These are phyloP conservation scores for Auricularia sp. DNA, from an alignment of 768 basidiomycete genomes.

Conservation along the genomic window DNA sequence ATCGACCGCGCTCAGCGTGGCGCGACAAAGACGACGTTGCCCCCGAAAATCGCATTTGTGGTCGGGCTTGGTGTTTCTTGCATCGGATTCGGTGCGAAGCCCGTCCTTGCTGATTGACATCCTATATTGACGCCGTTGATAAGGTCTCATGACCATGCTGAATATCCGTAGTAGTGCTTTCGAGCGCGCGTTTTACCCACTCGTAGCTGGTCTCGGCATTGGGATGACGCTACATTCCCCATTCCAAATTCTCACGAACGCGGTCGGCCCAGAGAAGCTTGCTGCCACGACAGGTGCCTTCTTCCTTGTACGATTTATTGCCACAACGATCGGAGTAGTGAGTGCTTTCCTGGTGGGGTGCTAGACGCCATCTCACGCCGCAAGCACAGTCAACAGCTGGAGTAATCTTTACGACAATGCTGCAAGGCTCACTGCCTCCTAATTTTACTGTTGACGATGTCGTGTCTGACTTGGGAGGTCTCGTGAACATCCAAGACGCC, in stretches of 20 bases:
- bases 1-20: slow-evolving; percentile 56
- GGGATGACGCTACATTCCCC: slow-evolving; percentile 83
- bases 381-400: neutral
- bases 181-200: slow-evolving; percentile 46
- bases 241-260: slow-evolving; percentile 66
- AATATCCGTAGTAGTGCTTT: slow-evolving; percentile 37
- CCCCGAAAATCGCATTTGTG: slow-evolving; percentile 59
- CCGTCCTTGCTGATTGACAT: slow-evolving; percentile 7
- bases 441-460: neutral
- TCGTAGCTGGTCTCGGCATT: slow-evolving; percentile 66
- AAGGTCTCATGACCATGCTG: slow-evolving; percentile 61
- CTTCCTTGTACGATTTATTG: slow-evolving; percentile 80
- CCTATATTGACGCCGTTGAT: slow-evolving; percentile 8
- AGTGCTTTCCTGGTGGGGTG: slow-evolving; percentile 14
- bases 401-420: neutral
- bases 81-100: slow-evolving; percentile 57
- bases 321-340: slow-evolving; percentile 73
- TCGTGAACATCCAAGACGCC: neutral
- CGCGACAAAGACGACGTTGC: slow-evolving; percentile 36
- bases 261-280: slow-evolving; percentile 53
- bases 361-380: neutral
- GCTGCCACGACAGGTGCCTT: slow-evolving; percentile 79
- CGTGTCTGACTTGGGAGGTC: neutral
- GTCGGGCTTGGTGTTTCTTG: slow-evolving; percentile 54
- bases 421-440: neutral